Conservation (phyloP, 495 filamentous ascomycete genomes). For the Opeltia flavorubescens region DNA sequence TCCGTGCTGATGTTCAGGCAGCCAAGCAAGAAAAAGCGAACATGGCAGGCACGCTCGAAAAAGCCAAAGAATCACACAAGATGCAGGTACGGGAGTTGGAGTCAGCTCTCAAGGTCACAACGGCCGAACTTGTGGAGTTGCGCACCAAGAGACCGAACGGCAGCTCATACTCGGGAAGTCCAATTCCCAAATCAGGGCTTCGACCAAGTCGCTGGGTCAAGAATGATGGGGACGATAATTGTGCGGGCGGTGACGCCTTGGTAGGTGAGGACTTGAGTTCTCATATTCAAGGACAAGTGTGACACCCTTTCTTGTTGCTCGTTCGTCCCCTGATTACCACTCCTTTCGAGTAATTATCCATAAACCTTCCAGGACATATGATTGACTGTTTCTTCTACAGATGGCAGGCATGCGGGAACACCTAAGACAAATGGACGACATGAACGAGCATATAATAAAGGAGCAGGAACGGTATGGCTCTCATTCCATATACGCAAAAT, state of each 20-base stretch:
- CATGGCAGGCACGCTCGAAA: constrained; percentile 31
- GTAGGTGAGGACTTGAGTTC: constrained; percentile 41
- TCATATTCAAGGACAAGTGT: constrained; percentile 42
- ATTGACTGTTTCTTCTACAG: not conserved
- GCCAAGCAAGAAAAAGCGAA: constrained; percentile 29
- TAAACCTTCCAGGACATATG: not conserved
- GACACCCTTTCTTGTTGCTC: constrained; percentile 18
- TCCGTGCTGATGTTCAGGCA: constrained; percentile 21
- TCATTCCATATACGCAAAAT: too few relatives aligned
- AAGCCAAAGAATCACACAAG: constrained; percentile 24
- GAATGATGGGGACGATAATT: constrained; percentile 20
- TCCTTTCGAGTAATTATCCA: constrained; percentile 11
- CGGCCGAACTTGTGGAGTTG: constrained; percentile 27
- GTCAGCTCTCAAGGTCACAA: constrained; percentile 5
- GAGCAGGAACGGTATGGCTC: constrained; percentile 1
- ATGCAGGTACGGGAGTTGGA: constrained; percentile 33
- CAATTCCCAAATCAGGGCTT: constrained; percentile 15
- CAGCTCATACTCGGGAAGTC: constrained; percentile 10
- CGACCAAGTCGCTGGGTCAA: constrained; percentile 30
- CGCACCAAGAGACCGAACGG: constrained; percentile 17
- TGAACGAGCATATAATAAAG: constrained; percentile 7
- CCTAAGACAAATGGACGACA: constrained; percentile 5
- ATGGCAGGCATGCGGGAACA: constrained; percentile 9
- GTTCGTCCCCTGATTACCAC: constrained; percentile 17
- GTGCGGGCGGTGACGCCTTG: constrained; percentile 21